Conservation (phyloP, 345 rosid genomes). For the Lumnitzera racemosa region DNA sequence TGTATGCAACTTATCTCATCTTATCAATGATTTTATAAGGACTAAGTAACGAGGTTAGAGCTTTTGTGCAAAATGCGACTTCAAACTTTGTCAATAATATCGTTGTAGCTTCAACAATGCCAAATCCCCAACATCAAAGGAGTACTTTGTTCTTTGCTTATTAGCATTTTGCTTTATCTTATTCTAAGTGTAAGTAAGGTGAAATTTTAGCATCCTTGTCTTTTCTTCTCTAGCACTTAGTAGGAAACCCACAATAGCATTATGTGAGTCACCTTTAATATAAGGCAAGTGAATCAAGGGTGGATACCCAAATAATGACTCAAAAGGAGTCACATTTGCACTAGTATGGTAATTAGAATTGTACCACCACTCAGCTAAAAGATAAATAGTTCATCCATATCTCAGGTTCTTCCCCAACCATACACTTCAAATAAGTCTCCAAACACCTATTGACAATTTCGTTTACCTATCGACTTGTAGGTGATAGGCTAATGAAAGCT, state of each 20-base stretch:
- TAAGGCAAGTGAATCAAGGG: background rate
- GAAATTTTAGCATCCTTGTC: background rate
- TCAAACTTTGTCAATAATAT: background rate
- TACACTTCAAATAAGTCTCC: slow-evolving; percentile 1
- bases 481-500: background rate
- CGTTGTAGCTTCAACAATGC: background rate
- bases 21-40: background rate
- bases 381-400: background rate
- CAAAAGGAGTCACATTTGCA: background rate
- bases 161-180: slow-evolving; percentile 1
- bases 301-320: background rate
- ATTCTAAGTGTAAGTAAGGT: background rate
- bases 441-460: background rate
- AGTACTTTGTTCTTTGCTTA: background rate
- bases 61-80: background rate
- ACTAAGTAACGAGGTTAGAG: background rate
- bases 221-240: background rate
- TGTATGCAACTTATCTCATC: too few species aligned
- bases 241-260: background rate
- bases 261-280: background rate
- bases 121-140: background rate
- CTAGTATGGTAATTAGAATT: background rate
- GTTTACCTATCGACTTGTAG: slow-evolving; percentile 2
- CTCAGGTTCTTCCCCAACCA: background rate
- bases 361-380: slow-evolving; percentile 3